These are phyloP conservation scores for Datura wrightii DNA, from an alignment of 257 asterid genomes.

Conservation along the genomic window DNA sequence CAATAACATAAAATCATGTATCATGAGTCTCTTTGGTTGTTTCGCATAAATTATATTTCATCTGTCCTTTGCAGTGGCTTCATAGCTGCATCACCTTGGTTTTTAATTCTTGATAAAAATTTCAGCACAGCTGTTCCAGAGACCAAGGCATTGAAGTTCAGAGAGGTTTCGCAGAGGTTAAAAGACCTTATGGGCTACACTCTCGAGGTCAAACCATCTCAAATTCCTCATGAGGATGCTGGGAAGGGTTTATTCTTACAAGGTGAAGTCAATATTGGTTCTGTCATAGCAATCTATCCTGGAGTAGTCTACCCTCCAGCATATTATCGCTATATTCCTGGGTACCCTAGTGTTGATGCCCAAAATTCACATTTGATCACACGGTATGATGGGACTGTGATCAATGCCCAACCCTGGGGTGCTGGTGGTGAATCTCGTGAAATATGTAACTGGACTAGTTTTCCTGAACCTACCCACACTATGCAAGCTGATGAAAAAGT, in stretches of 20 bases:
- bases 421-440: slow-evolving; percentile 79
- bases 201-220: slow-evolving; percentile 76
- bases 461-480: slow-evolving; percentile 37
- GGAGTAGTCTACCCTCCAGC: slow-evolving; percentile 88
- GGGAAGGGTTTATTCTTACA: slow-evolving; percentile 79
- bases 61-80: background rate
- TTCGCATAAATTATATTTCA: background rate
- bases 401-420: slow-evolving; percentile 97
- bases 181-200: slow-evolving; percentile 77
- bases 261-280: slow-evolving; percentile 84
- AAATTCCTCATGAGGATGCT: slow-evolving; percentile 79
- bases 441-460: slow-evolving; percentile 60
- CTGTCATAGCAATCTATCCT: slow-evolving; percentile 86
- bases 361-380: slow-evolving; percentile 84
- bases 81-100: slow-evolving; percentile 25
- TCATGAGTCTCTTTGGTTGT: background rate
- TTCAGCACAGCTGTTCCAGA: slow-evolving; percentile 52
- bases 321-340: slow-evolving; percentile 76
- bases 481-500: slow-evolving; percentile 46
- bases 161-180: slow-evolving; percentile 69
- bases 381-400: slow-evolving; percentile 83
- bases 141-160: slow-evolving; percentile 59
- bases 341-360: slow-evolving; percentile 84
- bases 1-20: background rate
- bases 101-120: slow-evolving; percentile 40